Conservation (phyloP, 1,284 basidiomycete genomes). For the Cystobasidiaceae sp. region DNA sequence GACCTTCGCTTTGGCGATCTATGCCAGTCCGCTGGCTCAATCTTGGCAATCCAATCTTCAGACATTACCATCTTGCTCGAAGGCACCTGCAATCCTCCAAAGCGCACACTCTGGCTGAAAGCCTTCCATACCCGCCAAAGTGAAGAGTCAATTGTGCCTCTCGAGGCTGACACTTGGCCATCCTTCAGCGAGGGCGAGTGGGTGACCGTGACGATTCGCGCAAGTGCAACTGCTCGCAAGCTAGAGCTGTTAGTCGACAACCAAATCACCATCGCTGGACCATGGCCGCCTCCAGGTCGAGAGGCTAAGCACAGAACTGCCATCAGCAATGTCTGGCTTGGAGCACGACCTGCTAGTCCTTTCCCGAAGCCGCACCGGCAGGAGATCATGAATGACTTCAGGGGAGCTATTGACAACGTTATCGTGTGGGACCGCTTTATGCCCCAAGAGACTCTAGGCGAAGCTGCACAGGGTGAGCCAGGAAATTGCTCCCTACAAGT, state of each 20-base stretch:
- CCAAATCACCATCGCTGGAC: background rate
- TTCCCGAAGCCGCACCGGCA: background rate
- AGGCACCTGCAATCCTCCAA: background rate
- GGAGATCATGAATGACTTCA: background rate
- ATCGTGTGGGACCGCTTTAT: background rate
- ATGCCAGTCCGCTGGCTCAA: background rate
- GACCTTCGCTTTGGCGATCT: background rate
- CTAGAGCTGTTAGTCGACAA: background rate
- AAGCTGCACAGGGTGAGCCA: background rate
- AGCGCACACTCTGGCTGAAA: background rate
- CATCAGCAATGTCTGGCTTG: background rate
- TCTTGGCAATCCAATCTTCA: background rate
- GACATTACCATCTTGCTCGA: background rate
- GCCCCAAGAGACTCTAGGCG: background rate
- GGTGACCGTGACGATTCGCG: background rate
- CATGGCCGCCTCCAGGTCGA: background rate
- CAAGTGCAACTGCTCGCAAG: background rate
- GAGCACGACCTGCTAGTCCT: background rate
- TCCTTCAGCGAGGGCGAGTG: background rate
- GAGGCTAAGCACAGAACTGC: background rate
- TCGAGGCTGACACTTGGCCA: background rate
- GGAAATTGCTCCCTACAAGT: background rate
- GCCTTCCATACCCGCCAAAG: background rate
- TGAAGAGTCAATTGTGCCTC: background rate
- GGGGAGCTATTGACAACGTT: background rate